Evolutionary conservation across 1,139 yeast species (phyloP), one percentile per base, ranked within the genome.

Genomic region (Candida gigantensis): DNA sequence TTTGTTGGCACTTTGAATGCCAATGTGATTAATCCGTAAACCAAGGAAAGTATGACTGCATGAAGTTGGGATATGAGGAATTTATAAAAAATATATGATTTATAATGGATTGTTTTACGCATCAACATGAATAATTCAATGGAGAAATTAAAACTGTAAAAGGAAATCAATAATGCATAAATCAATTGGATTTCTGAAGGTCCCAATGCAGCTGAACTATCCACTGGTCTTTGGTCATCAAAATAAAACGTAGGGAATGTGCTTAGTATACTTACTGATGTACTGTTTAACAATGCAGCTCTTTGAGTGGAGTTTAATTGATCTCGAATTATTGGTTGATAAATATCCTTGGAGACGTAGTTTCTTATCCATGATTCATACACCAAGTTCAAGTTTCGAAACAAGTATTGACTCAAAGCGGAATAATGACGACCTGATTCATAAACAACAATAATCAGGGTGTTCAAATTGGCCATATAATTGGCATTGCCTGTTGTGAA

Each of bases 1-100:
- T 72, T 68, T 42, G 77, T 73, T 41, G 80, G 73, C 7, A 79
- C 66, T 44, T 73, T 77, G 60, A 75, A 81, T 1, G 82, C 81
- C 6, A 80, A 69, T n/a, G 85, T 73, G 5, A 79, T 76, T 26
- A 80, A 56, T 19, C 78, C 66, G 49, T 77, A 79, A 33, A 77
- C 72, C 35, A 82, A 58, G 0, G 84, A 72, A 19, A 81, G 56
- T 23, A 81, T 52, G 34, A 81, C 57, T 42, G 74, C 76, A 14
- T 78, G 68, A 1, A 70, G 26, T 47, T 72, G 73, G 4, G 79
- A 65, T 3, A 77, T 59, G 2, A 68, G 13, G 15, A 76, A 46
- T 37, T 89, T 62, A 60, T 76, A 80, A 3, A 72, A 34, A 9
- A 79, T 35, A 49, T 69, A 72, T 30, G 77, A 77, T 30, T 51